These are phyloP conservation scores for Populus tremula DNA, from an alignment of 345 rosid species.

Conservation along the genomic window DNA sequence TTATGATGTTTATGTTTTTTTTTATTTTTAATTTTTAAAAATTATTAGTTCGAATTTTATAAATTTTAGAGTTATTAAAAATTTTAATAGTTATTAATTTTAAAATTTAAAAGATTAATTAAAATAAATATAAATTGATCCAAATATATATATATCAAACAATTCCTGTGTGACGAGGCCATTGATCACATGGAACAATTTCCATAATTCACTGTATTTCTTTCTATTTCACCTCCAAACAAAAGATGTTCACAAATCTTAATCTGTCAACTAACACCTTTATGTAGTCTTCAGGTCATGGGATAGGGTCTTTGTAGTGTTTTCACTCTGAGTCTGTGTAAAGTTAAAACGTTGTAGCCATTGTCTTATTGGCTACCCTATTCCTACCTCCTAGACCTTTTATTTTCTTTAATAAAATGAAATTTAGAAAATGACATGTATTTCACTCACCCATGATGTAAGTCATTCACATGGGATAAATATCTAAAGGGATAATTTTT, in stretches of 20 bases:
- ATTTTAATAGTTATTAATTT: no score
- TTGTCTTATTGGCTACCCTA: not conserved
- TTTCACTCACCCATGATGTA: not conserved
- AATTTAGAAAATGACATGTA: not conserved
- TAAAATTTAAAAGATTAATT: accelerated
- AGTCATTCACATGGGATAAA: not conserved
- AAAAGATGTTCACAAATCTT: no score
- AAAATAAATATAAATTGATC: no score
- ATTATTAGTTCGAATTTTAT: accelerated
- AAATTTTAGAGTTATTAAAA: no score
- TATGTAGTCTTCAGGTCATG: not conserved
- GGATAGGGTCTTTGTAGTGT: not conserved
- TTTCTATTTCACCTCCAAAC: no score
- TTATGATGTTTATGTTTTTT: no score
- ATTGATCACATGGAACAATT: no score
- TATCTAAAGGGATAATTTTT: no score
- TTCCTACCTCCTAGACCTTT: not conserved
- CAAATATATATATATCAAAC: no score
- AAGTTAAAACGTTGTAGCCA: not conserved
- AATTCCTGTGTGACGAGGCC: no score
- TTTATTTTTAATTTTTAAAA: no score
- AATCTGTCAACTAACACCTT: not conserved
- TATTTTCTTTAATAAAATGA: not conserved
- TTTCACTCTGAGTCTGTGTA: not conserved
- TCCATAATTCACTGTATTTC: no score